A percentile compares a stretch with the other conserved stretches of the same genome.
phyloP scores from a whole-genome alignment of 169 alveolate genomes.

The Babesia divergens region DNA sequence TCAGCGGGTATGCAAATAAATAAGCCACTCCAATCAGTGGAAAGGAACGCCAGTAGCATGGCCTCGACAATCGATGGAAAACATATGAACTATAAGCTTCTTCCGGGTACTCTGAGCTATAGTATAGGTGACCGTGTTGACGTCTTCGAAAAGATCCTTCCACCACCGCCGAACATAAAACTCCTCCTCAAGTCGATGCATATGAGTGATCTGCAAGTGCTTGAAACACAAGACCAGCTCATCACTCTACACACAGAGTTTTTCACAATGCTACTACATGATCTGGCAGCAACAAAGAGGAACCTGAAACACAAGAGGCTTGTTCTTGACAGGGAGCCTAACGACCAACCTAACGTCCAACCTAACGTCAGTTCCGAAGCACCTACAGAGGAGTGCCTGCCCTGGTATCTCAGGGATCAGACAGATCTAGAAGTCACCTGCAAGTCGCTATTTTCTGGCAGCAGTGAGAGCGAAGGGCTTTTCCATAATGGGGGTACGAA shows the following conservation, averaged over 20 bases:
- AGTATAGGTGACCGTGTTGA: conserved; percentile 60
- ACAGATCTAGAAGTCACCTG: conserved; percentile 71
- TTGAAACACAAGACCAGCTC: conserved; percentile 77
- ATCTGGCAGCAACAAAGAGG: conserved; percentile 59
- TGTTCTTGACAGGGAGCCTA: background rate
- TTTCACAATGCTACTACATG: conserved; percentile 69
- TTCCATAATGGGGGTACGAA: conserved; percentile 48
- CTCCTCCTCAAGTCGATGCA: conserved; percentile 69
- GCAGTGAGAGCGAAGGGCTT: conserved; percentile 69
- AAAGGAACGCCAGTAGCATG: background rate
- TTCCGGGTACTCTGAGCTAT: conserved; percentile 56
- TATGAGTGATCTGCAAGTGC: conserved; percentile 78
- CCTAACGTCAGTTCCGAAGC: background rate
- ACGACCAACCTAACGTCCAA: background rate
- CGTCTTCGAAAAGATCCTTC: conserved; percentile 45
- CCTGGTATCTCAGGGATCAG: conserved; percentile 58
- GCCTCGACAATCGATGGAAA: background rate
- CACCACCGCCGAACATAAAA: conserved; percentile 73
- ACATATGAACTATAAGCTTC: conserved; percentile 20
- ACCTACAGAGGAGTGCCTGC: conserved; percentile 21
- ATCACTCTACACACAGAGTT: conserved; percentile 76
- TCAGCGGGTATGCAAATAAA: background rate
- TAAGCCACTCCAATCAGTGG: background rate
- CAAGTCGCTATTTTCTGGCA: conserved; percentile 71
- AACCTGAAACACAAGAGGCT: conserved; percentile 44